Evolutionary conservation across 208 protist genomes (phyloP).

Genomic region (Naegleria gruberi): DNA sequence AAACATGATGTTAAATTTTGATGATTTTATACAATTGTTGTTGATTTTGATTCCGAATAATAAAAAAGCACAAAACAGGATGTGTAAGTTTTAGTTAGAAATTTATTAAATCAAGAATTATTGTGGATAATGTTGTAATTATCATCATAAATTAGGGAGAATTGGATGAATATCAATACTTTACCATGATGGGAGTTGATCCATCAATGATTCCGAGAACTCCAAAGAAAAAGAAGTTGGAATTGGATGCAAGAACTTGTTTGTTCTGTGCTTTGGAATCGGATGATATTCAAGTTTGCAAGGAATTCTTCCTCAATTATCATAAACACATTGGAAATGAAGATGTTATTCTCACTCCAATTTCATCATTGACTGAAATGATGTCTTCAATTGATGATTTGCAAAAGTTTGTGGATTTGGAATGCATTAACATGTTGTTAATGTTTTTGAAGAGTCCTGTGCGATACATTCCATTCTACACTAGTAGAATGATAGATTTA

Average conservation of each 20-base stretch:
- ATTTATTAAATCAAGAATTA: too few species aligned
- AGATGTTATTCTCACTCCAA: not conserved
- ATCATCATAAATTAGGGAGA: too few species aligned
- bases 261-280: not conserved
- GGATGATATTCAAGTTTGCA: not conserved
- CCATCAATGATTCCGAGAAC: too few species aligned
- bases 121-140: too few species aligned
- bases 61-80: too few species aligned
- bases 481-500: not conserved
- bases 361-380: not conserved
- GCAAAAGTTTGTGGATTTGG: not conserved
- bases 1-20: too few species aligned
- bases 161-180: too few species aligned
- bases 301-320: not conserved
- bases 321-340: not conserved
- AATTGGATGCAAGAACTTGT: not conserved
- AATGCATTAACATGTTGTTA: not conserved
- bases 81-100: too few species aligned
- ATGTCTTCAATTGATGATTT: not conserved
- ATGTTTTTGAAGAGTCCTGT: not conserved
- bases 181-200: too few species aligned
- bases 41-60: too few species aligned
- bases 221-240: not conserved
- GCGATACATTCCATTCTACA: not conserved
- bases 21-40: too few species aligned